Evolutionary conservation across 192 early-diverging fungal species (phyloP), one percentile per base, ranked within the genome.

Genomic region (Gryganskiella cystojenkinii): DNA sequence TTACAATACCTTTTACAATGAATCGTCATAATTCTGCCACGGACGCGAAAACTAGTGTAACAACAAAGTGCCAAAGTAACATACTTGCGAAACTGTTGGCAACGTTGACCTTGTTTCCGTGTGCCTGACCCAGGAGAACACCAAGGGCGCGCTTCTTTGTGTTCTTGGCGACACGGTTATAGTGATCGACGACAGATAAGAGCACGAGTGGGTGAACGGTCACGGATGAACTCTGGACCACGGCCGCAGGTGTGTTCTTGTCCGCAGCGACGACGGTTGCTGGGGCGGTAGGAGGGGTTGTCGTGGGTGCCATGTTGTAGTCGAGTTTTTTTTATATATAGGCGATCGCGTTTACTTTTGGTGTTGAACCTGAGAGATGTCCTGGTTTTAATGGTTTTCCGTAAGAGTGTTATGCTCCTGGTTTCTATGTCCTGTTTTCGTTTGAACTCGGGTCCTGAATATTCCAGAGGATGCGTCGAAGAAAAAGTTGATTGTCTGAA

Each of bases 101-200:
- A 3, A 99, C 92, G 75, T 99, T 98, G 25, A 98, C 96, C 13
- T 83, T 87, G 67, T 94, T 88, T 64, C 94, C 93, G 56, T 92
- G 87, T 42, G 85, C 79, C 79, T 99, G 98, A 35, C 98, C 98
- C 3, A 99, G 85, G 11, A 99, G 89, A 27, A 99, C 95, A 51
- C 98, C 98, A 8, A 99, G 93, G 20, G 98, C 97, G 30, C 98
- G 90, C 80, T 98, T 98, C 74, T 93, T 95, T 50, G 97, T 96
- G 79, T 92, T 95, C 68, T 90, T 91, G 24, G 96, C 97, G 8
- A 95, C 94, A 61, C 98, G 92, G 81, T 99, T 98, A 82, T 97
- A 99, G 79, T 99, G 98, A 85, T 99, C 98, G 27, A 95, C 94
- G 3, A 96, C 97, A n/a, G 95, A 97, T 20, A 99, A 85, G n/a